Percentiles rank a stretch among this genome's conserved stretches.
Conservation (phyloP, 768 basidiomycete species). For the Xerocomellus dryophilus region DNA sequence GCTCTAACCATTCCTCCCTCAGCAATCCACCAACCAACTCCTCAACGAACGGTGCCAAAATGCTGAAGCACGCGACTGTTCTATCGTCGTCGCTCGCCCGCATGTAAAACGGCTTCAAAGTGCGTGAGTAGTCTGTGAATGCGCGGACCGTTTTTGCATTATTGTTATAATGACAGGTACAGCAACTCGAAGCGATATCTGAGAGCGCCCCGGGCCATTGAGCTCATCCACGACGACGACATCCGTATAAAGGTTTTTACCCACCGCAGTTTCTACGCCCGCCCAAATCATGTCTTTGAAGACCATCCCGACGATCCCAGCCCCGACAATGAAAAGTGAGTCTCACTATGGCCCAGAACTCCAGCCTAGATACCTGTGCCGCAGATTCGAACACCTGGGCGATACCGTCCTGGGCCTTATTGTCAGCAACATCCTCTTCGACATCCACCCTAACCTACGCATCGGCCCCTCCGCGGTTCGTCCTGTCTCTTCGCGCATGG, state of each 20-base stretch:
- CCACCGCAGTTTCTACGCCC: constrained; percentile 66
- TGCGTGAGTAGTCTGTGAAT: too few relatives aligned
- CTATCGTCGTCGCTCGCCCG: too few relatives aligned
- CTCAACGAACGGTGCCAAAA: too few relatives aligned
- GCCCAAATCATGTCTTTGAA: constrained; percentile 75
- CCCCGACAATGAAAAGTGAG: constrained; percentile 80
- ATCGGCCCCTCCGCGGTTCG: constrained; percentile 71
- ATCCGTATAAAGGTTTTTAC: constrained; percentile 65
- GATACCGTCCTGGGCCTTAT: constrained; percentile 69
- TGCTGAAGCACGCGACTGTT: too few relatives aligned
- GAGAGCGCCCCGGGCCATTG: too few relatives aligned
- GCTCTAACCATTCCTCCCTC: too few relatives aligned
- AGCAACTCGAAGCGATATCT: too few relatives aligned
- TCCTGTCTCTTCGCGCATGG: neutral
- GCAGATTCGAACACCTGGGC: constrained; percentile 75
- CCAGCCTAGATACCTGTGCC: neutral
- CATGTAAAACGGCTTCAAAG: too few relatives aligned
- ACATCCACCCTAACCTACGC: constrained; percentile 63
- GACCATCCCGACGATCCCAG: constrained; percentile 68
- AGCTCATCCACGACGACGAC: constrained; percentile 43
- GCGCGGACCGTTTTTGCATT: too few relatives aligned
- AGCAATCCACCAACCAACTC: too few relatives aligned
- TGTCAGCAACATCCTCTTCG: constrained; percentile 61
- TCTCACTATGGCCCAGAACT: neutral
- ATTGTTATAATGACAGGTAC: too few relatives aligned